These are phyloP conservation scores for Populus alba DNA, from an alignment of 345 rosid genomes.

Conservation along the genomic window DNA sequence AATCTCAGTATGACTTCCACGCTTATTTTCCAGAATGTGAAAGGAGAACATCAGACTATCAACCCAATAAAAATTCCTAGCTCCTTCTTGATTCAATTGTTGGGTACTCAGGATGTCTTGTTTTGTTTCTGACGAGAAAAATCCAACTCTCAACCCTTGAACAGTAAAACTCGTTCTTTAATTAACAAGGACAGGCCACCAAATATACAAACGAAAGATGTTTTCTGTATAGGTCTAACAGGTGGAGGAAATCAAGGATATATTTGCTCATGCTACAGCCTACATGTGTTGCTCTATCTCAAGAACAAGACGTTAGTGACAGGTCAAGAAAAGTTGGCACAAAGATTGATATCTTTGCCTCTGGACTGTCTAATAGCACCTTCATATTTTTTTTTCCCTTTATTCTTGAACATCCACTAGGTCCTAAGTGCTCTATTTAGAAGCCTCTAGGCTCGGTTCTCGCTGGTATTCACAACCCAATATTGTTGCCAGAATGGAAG, in stretches of 20 bases:
- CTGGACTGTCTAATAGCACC: neutral
- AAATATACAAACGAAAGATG: neutral
- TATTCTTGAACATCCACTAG: conserved; percentile 6
- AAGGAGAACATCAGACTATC: neutral
- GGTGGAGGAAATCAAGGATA: neutral
- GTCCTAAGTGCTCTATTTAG: neutral
- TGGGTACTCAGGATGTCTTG: neutral
- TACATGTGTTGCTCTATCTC: conserved; percentile 2
- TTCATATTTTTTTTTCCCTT: neutral
- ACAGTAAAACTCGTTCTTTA: neutral
- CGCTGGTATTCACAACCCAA: neutral
- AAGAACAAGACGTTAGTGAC: neutral
- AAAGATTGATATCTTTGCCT: no score
- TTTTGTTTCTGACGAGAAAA: neutral
- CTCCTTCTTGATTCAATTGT: neutral
- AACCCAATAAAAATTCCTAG: neutral
- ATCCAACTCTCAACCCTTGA: neutral
- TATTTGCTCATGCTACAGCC: neutral
- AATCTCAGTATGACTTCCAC: neutral
- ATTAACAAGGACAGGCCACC: neutral
- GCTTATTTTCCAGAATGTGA: neutral
- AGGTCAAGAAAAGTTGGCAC: neutral
- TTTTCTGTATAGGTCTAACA: neutral
- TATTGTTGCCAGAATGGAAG: neutral
- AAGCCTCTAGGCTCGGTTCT: neutral